Evolutionary conservation across 1,284 basidiomycete genomes (phyloP), one percentile per base, ranked within the genome.

Genomic region (Cryptococcus hybrid): DNA sequence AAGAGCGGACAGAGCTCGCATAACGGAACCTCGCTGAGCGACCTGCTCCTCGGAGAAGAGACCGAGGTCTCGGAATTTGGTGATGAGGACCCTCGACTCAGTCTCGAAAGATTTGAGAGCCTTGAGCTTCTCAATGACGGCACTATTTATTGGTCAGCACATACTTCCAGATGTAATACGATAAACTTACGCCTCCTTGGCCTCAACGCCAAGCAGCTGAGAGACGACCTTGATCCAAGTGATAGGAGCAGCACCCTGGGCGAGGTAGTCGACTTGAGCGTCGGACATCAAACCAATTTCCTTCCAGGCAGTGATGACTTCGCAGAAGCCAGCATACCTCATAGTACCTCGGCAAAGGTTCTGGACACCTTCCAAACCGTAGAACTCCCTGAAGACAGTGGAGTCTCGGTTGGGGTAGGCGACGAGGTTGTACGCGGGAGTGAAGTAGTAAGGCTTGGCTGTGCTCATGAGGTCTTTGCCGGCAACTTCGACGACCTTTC

Each of bases 351-450:
- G 86, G 58, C 97, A 84, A 58, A 95, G 84, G 8, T 92, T 95
- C 81, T 97, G 85, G 13, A 90, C 91, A 78, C 99, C 95, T 13
- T 91, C 90, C 67, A 99, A 96, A 68, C 84, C 82, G 83, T 99
- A 99, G 75, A 80, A 83, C 77, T 85, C 83, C 62, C 83, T 83
- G 86, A 95, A 99, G 5, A 89, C 88, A 11, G 87, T 85, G 30
- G 92, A 95, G 82, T 99, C 89, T 61, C 96, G 87, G 84, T 99
- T 99, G 58, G 95, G 94, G 82, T 99, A 99, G 47, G 88, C 90
- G 66, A 98, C 93, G 73, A 98, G 97, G 8, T 92, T 92, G 75
- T 90, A 95, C 5, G 92, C 92, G 34, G 95, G 95, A 24, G 90
- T 88, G 79, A 98, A 95, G 79, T 86, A 96, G 85, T 95, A 97